Conservation (phyloP, 768 basidiomycete genomes). For the Boletus fagicola region DNA sequence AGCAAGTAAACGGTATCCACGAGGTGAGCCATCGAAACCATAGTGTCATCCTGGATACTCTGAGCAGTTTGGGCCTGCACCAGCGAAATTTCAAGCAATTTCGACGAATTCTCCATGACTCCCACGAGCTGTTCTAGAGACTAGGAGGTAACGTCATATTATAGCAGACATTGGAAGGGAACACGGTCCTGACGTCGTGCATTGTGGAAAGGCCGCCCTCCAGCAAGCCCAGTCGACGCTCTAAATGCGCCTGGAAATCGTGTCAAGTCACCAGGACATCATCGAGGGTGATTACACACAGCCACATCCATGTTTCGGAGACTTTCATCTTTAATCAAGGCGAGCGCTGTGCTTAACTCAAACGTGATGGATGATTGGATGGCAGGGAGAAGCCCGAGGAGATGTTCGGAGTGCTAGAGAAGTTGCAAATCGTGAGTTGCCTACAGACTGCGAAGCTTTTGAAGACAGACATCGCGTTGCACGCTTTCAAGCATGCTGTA, state of each 20-base stretch:
- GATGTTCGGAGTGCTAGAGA: conserved; percentile 28
- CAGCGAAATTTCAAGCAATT: conserved; percentile 32
- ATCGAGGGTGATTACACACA: conserved; percentile 17
- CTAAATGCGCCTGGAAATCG: conserved; percentile 29
- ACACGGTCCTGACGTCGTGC: conserved; percentile 30
- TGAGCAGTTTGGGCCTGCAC: conserved; percentile 33
- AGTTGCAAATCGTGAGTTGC: neutral
- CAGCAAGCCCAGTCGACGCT: conserved; percentile 28
- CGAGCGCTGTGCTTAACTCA: conserved; percentile 25
- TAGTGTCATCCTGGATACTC: conserved; percentile 37
- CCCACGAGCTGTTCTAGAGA: conserved; percentile 20
- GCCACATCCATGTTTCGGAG: conserved; percentile 27
- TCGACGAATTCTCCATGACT: conserved; percentile 23
- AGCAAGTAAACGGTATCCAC: conserved; percentile 37
- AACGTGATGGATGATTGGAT: conserved; percentile 25
- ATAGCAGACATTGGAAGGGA: conserved; percentile 10
- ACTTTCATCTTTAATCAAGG: conserved; percentile 29
- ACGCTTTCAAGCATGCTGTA: conserved; percentile 24
- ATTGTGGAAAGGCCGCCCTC: conserved; percentile 25
- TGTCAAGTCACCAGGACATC: conserved; percentile 7
- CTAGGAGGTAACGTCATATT: conserved; percentile 20
- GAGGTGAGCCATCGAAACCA: conserved; percentile 37
- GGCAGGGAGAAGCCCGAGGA: conserved; percentile 24
- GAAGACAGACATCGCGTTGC: conserved; percentile 23
- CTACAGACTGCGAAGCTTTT: neutral